These are phyloP conservation scores for Cryptococcus deneoformans DNA, from an alignment of 1,284 basidiomycete genomes.

Conservation along the genomic window DNA sequence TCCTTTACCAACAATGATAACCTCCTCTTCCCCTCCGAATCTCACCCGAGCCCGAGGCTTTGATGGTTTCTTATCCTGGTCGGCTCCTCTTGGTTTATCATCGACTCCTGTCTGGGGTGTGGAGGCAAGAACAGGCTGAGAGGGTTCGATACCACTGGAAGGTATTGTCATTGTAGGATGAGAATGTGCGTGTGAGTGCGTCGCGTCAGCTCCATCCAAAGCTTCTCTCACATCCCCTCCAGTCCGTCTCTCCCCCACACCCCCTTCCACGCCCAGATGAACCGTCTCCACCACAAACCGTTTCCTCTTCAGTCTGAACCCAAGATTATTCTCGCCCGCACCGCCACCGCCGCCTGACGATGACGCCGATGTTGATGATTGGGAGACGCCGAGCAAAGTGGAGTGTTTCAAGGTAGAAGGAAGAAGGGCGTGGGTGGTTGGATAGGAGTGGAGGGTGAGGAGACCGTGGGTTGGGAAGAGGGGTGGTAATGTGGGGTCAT, in stretches of 20 bases:
- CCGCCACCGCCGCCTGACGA: conserved; percentile 54
- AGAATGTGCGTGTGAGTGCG: background rate
- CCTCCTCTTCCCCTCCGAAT: conserved; percentile 38
- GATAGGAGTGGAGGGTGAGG: conserved; percentile 69
- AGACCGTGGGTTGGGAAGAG: conserved; percentile 81
- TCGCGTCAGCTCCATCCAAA: conserved; percentile 7
- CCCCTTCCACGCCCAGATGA: conserved; percentile 89
- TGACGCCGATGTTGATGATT: conserved; percentile 25
- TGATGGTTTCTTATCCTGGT: conserved; percentile 20
- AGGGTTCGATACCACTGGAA: conserved; percentile 1
- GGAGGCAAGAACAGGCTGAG: background rate
- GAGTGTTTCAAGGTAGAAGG: conserved; percentile 63
- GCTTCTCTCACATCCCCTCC: conserved; percentile 3
- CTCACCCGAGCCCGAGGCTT: conserved; percentile 36
- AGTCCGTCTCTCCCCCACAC: conserved; percentile 79
- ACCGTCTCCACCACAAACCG: conserved; percentile 86
- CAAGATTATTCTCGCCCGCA: conserved; percentile 82
- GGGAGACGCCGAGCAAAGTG: conserved; percentile 46
- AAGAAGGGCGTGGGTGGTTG: conserved; percentile 69
- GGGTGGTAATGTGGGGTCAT: conserved; percentile 49
- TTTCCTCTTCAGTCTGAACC: conserved; percentile 88
- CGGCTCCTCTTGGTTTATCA: conserved; percentile 13
- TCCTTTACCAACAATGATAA: conserved; percentile 6
- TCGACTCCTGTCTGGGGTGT: background rate
- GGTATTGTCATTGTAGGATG: conserved; percentile 2